Base-by-base conservation (phyloP, 345 rosid genomes). In the Eucalyptus rudis region DNA sequence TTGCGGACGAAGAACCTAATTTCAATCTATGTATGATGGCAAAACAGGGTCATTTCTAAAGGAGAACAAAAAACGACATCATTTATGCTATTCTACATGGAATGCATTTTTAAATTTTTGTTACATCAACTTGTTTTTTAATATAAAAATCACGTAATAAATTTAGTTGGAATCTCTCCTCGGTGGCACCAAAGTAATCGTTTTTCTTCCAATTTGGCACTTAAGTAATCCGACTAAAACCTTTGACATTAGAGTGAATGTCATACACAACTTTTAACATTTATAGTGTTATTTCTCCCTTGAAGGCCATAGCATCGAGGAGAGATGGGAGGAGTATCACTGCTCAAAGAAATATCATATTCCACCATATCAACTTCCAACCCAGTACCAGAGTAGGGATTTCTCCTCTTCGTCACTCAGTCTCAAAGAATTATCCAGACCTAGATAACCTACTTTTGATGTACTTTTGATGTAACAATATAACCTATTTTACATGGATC, bases 311-410 rank as follows among this genome's bases (percentile, higher is more conserved):
- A 29, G 2, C 71, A 64, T 64, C 19, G 0, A 64, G 71, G 19
- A 64, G 71, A 6, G 19, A 64, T 64, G 10, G 10, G 5, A 62
- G 71, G 33, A 64, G 71, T n/a, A 64, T 64, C 2, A 0, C 1
- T 0, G 2, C 68, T 29, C 31, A 6, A 29, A 62, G 3, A 0
- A 1, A 0, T 62, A 62, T 62, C 16, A 3, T 0, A 62, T 62
- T 27, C 68, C 68, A 5, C 6, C 8, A 13, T 25, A 4, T 56
- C 29, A 24, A 56, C 62, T 56, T 24, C 13, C 62, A 27, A 62
- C 31, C 8, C 0, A 1, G 4, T 10, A 27, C 16, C 4, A 11
- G 2, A 27, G 15, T 5, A 7, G 15, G 66, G 66, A 59, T 59
- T 27, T 62, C 71, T 62, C 33, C 9, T 62, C 33, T 12, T 29